These are phyloP conservation scores for Pisolithus marmoratus DNA, from an alignment of 768 basidiomycete species.

Conservation along the genomic window DNA sequence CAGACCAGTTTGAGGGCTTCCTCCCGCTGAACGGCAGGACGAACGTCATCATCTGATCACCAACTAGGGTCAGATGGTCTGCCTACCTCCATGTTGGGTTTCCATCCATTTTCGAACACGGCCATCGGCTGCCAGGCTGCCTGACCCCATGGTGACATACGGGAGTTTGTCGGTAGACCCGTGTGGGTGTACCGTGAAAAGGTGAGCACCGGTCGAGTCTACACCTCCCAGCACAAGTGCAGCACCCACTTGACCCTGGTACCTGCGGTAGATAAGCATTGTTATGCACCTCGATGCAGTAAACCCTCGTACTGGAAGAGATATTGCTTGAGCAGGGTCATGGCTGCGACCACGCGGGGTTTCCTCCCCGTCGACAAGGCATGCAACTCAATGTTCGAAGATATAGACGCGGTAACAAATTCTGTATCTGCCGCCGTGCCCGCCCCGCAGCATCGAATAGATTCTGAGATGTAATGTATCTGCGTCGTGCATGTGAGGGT, in stretches of 20 bases:
- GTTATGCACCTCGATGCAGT: not conserved
- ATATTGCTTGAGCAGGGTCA: constrained; percentile 98
- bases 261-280: constrained; percentile 36
- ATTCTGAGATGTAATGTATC: constrained; percentile 97
- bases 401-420: constrained; percentile 90
- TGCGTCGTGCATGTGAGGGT: constrained; percentile 25
- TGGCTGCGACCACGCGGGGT: constrained; percentile 92
- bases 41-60: not conserved
- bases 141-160: constrained; percentile 98
- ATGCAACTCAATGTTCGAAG: constrained; percentile 94
- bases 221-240: constrained; percentile 96
- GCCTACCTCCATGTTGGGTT: constrained; percentile 71
- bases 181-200: constrained; percentile 94
- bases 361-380: constrained; percentile 85
- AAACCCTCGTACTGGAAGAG: constrained; percentile 64
- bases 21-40: constrained; percentile 46
- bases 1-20: constrained; percentile 81
- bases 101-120: constrained; percentile 88
- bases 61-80: not conserved
- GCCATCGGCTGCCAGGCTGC: constrained; percentile 97
- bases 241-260: constrained; percentile 93
- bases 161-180: constrained; percentile 98
- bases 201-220: constrained; percentile 88
- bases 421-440: constrained; percentile 99
- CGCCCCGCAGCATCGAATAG: constrained; percentile 96